Base-by-base conservation (phyloP, 768 basidiomycete species). In the Termitomyces titanicus region DNA sequence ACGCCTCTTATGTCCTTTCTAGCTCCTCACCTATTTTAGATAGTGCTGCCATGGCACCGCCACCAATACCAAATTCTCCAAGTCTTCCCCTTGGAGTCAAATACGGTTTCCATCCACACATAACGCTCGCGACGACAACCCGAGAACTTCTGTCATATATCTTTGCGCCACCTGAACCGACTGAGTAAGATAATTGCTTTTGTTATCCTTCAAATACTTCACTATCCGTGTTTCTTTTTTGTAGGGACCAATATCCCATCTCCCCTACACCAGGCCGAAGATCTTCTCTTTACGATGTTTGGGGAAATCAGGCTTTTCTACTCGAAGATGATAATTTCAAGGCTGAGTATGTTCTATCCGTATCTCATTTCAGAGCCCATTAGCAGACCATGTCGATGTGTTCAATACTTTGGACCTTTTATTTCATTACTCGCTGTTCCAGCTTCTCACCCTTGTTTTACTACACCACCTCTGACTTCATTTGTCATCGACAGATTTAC, bases 271-370 rank as follows among this genome's bases (percentile, higher is more conserved):
- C 70, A 51, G 63, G 65, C 20, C 69, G 72, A 58, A 54, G 67
- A 35, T 68, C 72, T 49, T 78, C 83, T 38, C 72, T 80, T 29
- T 89, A 89, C 65, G 78, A 81, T 51, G 71, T 75, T 55, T 92
- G 91, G 92, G 88, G 89, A 29, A 86, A 89, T 53, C 70, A 86
- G 42, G 92, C 91, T 13, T 72, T 72, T 59, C 83, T 82, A 67
- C 76, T 95, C 43, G 82, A 86, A 65, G 80, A 85, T 58, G 88
- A 92, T 62, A 72, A 73, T 12, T 89, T 87, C 70, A 82, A 86
- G 72, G 81, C 81, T 69, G 92, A 94, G 94, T 96, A 75, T 71
- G 92, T 89, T 59, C 63, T 62, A n/a, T n/a, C n/a, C n/a, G n/a
- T 63, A 58, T 63, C 61, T 66, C 52, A 59, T 64, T 64, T 64